Percentiles rank a stretch among this genome's conserved stretches.
Conservation (phyloP, 495 filamentous ascomycete genomes). For the Recurvomyces mirabilis region DNA sequence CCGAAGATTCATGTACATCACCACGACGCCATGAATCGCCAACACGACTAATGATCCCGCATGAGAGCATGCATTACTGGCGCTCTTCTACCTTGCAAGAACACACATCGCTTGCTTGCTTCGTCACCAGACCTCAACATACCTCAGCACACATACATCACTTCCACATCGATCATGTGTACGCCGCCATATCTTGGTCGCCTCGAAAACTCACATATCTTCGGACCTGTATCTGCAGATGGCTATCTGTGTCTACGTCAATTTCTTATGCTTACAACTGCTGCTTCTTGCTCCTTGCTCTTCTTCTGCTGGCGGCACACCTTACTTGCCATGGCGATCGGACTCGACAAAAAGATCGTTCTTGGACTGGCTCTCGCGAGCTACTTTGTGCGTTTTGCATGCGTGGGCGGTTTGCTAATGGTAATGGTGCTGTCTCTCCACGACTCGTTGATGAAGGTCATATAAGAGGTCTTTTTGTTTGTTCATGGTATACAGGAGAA, state of each 20-base stretch:
- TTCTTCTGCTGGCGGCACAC: constrained; percentile 1
- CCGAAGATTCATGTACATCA: constrained; percentile 1
- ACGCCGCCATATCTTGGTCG: constrained; percentile 2
- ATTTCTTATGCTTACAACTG: constrained; percentile 10
- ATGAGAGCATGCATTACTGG: constrained; percentile 2
- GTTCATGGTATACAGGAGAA: too few species aligned
- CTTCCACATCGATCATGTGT: neutral
- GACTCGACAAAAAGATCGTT: neutral
- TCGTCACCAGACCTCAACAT: too few species aligned
- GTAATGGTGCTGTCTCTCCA: neutral
- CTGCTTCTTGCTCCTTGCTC: too few species aligned
- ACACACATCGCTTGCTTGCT: too few species aligned
- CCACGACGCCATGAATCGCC: neutral
- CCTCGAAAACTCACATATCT: constrained; percentile 1
- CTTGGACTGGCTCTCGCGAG: too few species aligned
- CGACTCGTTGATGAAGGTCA: constrained; percentile 5
- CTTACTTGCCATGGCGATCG: neutral
- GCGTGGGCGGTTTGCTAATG: too few species aligned
- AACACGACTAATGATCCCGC: neutral
- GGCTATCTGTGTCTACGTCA: constrained; percentile 15
- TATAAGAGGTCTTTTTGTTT: too few species aligned
- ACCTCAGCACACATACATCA: neutral
- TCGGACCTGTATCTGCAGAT: constrained; percentile 10
- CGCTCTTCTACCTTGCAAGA: too few species aligned
- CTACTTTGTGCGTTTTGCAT: neutral